phyloP scores from a whole-genome alignment of 257 asterid genomes.

The Plectranthus barbatus region DNA sequence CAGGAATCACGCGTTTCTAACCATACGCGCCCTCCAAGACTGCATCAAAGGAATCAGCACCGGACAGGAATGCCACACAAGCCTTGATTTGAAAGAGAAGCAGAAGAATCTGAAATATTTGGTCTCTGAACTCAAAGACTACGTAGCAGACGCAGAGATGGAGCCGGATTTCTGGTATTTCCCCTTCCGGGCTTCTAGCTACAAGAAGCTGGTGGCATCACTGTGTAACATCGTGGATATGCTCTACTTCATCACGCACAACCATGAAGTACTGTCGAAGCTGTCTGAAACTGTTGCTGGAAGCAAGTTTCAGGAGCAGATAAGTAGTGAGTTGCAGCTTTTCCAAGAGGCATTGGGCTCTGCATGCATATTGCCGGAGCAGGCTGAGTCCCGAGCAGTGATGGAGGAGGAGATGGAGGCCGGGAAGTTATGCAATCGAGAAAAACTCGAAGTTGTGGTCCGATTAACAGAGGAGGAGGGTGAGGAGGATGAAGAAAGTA shows the following conservation, averaged over 20 bases:
- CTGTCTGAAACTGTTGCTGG: constrained; percentile 10
- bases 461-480: constrained; percentile 14
- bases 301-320: constrained; percentile 27
- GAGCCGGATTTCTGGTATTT: constrained; percentile 63
- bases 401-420: constrained; percentile 27
- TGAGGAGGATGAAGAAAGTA: constrained; percentile 12
- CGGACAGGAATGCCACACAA: no score
- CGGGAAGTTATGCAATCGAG: constrained; percentile 18
- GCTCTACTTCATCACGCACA: constrained; percentile 26
- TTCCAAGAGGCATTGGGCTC: constrained; percentile 26
- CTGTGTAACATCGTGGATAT: constrained; percentile 30
- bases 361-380: constrained; percentile 19
- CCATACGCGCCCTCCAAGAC: constrained; percentile 27
- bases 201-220: constrained; percentile 34
- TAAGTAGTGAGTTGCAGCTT: constrained; percentile 21
- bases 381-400: constrained; percentile 2
- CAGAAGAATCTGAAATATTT: constrained; percentile 22
- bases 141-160: constrained; percentile 37
- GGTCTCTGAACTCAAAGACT: constrained; percentile 26
- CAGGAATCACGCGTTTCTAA: constrained; percentile 24
- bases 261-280: constrained; percentile 25
- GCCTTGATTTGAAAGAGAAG: constrained; percentile 20
- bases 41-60: constrained; percentile 25
- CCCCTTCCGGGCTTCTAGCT: constrained; percentile 42
- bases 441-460: background rate